A percentile compares a stretch with the other conserved stretches of the same genome.
Conservation (phyloP, 2,329 filamentous ascomycete genomes). For the Trichoderma sp. region DNA sequence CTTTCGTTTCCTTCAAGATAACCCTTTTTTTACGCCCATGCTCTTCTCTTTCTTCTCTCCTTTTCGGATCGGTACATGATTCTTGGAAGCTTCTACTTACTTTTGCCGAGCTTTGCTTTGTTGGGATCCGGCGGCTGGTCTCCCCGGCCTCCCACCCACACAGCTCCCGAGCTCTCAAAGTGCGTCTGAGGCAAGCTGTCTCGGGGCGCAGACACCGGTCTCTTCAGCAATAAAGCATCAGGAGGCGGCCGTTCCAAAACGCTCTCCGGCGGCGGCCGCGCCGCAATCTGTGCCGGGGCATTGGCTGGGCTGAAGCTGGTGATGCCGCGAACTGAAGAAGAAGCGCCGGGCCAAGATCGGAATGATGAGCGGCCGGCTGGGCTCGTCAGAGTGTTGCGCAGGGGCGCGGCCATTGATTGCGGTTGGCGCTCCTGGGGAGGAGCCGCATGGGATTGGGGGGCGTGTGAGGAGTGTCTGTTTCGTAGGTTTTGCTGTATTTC, state of each 20-base stretch:
- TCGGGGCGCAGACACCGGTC: constrained; percentile 15
- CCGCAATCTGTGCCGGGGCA: constrained; percentile 31
- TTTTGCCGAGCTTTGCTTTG: constrained; percentile 63
- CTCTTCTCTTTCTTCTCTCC: neutral
- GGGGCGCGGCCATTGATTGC: constrained; percentile 36
- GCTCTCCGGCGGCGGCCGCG: constrained; percentile 18
- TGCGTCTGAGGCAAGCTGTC: constrained; percentile 27
- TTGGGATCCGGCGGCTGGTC: constrained; percentile 50
- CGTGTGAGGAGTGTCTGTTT: neutral
- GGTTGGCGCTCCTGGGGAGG: constrained; percentile 16
- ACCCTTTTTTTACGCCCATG: too few species aligned
- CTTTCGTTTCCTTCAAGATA: neutral
- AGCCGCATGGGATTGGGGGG: constrained; percentile 15
- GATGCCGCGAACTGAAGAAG: constrained; percentile 28
- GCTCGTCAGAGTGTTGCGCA: constrained; percentile 31
- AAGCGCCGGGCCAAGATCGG: constrained; percentile 23
- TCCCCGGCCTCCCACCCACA: constrained; percentile 29
- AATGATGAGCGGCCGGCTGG: constrained; percentile 23
- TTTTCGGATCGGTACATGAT: neutral
- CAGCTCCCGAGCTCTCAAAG: constrained; percentile 35
- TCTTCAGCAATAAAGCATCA: constrained; percentile 11
- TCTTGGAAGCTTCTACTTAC: constrained; percentile 41
- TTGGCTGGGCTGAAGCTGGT: constrained; percentile 33
- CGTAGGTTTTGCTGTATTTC: neutral
- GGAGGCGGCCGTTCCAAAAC: neutral